Conservation (phyloP, 2,329 filamentous ascomycete genomes). For the Colletotrichum theobromicola region DNA sequence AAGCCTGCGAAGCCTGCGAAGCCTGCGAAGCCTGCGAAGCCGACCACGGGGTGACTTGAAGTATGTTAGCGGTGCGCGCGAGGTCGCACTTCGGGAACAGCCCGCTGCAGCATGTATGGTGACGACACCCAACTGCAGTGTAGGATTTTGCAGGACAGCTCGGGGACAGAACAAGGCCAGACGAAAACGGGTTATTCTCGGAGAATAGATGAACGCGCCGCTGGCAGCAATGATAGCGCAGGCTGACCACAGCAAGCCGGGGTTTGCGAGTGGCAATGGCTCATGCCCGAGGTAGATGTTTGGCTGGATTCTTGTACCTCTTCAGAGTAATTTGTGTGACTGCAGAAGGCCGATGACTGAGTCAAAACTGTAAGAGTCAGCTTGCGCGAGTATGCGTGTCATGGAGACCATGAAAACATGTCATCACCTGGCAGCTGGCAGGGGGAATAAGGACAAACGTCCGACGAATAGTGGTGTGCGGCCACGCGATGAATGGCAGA, state of each 20-base stretch:
- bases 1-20: too few relatives aligned
- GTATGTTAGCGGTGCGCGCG: not conserved
- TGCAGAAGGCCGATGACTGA: not conserved
- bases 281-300: not conserved
- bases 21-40: too few relatives aligned
- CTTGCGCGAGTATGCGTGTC: not conserved
- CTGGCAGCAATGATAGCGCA: not conserved
- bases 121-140: not conserved
- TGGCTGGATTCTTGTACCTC: not conserved
- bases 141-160: not conserved
- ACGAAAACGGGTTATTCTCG: not conserved
- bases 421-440: not conserved
- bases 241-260: not conserved
- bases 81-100: not conserved
- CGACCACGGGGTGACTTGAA: not conserved
- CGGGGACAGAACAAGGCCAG: not conserved
- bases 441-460: not conserved
- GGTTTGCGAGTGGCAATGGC: not conserved
- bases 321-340: not conserved
- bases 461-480: not conserved
- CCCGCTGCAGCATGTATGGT: not conserved
- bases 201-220: not conserved
- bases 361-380: conserved; percentile 1
- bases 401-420: not conserved
- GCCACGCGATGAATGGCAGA: not conserved